Evolutionary conservation across 345 rosid genomes (phyloP), one percentile per base, ranked within the genome.

Genomic region (Raphanus raphanistrum): DNA sequence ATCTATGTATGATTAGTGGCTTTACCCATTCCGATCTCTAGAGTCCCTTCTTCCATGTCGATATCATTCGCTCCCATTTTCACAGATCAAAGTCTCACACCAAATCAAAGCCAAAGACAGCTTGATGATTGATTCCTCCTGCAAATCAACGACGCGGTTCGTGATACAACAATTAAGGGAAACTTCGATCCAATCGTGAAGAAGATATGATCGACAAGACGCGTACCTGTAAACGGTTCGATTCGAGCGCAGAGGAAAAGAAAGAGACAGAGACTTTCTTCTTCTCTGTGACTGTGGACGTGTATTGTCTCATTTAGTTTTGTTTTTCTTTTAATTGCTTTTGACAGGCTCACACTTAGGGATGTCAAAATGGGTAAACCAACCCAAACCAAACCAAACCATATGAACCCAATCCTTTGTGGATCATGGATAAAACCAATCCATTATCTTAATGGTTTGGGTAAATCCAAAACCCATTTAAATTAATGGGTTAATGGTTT

Each of bases 21-120:
- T n/a, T 76, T 75, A 93, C 98, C 98, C 95, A 93, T 91, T 78
- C 97, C 98, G 77, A 93, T 85, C 90, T 91, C 93, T 5, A 91
- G 89, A 33, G 90, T 82, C 68, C 87, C 98, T 71, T 84, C 90
- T 74, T 90, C 98, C 90, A 84, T 76, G 54, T 83, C 87, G 63
- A 29, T 32, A 63, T 12, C 54, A 50, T 33, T 82, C 68, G 70
- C 80, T 26, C 82, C 90, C 94, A 92, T 90, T 82, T 38, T 76
- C 82, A 75, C 73, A 70, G 79, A 80, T 74, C 76, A 64, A 36
- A 64, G 9, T 64, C 31, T 17, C 17, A 63, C 1, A 63, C 1
- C 29, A 64, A 55, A 61, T 66, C 66, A 67, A 68, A n/a, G 50
- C 70, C 21, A 21, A 61, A 61, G 45, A 33, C 54, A 26, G 31